Evolutionary conservation across 306 rosid species (phyloP), one percentile per base, ranked within the genome.

Genomic region (Castanopsis chinensis): DNA sequence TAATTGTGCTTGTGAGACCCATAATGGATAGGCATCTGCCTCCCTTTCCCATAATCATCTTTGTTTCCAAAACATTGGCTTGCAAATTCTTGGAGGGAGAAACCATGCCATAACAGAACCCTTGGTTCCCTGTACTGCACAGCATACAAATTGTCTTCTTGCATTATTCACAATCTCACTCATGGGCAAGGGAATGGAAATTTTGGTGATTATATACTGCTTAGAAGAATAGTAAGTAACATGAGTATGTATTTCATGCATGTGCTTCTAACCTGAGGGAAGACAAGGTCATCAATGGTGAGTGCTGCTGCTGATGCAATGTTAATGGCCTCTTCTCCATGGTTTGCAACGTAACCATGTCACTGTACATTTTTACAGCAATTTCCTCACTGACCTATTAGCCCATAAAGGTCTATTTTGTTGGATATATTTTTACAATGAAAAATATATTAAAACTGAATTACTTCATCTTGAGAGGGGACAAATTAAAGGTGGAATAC

Each of bases 21-120:
- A 70, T 91, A 92, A 86, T 94, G 98, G 7, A 81, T 82, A 0
- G 98, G 98, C 98, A 92, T 92, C 84, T 92, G 98, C 85, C 98
- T 80, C 67, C 97, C 97, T 82, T 94, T 92, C 68, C 98, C 94
- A 60, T 88, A 82, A 83, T 94, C 98, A 83, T 83, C 85, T 83
- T 86, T 91, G 85, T 90, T 92, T 49, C 93, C 78, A 73, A 92
- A 91, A 74, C 90, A 91, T 83, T 94, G 98, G 84, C 88, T 88
- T 53, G 97, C 92, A 80, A 94, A 92, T 85, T 92, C 98, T 85
- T 91, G 91, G 54, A 87, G 72, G 12, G 94, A 86, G 83, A 94
- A 94, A 71, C 97, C 98, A 56, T 97, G 98, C 98, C 98, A 92
- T 81, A 94, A 74, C 58, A 94, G 80, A 9, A 90, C 92, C 51